A percentile compares a stretch with the other conserved stretches of the same genome.
phyloP scores from a whole-genome alignment of 2,329 filamentous ascomycete species.

The Pyrenochaeta sp. region DNA sequence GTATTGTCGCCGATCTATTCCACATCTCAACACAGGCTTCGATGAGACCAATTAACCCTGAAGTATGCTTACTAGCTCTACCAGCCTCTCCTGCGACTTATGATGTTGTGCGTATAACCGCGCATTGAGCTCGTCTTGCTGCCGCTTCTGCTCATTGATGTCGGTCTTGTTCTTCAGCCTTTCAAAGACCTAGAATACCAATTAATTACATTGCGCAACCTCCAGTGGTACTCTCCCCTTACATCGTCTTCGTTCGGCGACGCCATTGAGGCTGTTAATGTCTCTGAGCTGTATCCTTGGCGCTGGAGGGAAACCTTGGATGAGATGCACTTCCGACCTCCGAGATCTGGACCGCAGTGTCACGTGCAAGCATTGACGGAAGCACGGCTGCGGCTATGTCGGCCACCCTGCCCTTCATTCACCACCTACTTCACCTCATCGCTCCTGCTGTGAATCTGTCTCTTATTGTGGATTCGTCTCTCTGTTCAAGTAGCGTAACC shows the following conservation, averaged over 20 bases:
- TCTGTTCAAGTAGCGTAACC: background rate
- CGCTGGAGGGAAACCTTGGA: slow-evolving; percentile 29
- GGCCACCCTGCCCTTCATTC: background rate
- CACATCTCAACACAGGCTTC: slow-evolving; percentile 10
- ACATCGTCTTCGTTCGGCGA: slow-evolving; percentile 58
- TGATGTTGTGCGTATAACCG: slow-evolving; percentile 66
- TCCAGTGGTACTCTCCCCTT: slow-evolving; percentile 16
- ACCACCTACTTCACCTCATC: slow-evolving; percentile 1
- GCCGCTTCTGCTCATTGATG: slow-evolving; percentile 65
- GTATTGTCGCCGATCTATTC: slow-evolving; percentile 79
- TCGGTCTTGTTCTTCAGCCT: slow-evolving; percentile 67
- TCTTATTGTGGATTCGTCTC: background rate
- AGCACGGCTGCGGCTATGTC: slow-evolving; percentile 7
- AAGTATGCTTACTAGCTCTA: slow-evolving; percentile 65
- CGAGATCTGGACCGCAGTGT: slow-evolving; percentile 12
- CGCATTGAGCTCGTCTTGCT: slow-evolving; percentile 68
- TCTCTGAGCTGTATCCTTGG: slow-evolving; percentile 36
- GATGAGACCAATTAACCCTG: slow-evolving; percentile 7
- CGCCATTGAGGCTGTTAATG: slow-evolving; percentile 51
- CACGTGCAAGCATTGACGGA: slow-evolving; percentile 23
- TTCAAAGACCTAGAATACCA: slow-evolving; percentile 63
- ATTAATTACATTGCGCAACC: slow-evolving; percentile 16
- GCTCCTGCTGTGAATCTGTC: background rate
- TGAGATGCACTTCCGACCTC: slow-evolving; percentile 2
- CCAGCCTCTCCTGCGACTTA: slow-evolving; percentile 69